Evolutionary conservation across 1,284 basidiomycete species (phyloP).

Genomic region (Sporisorium iseilematis-ciliati): DNA sequence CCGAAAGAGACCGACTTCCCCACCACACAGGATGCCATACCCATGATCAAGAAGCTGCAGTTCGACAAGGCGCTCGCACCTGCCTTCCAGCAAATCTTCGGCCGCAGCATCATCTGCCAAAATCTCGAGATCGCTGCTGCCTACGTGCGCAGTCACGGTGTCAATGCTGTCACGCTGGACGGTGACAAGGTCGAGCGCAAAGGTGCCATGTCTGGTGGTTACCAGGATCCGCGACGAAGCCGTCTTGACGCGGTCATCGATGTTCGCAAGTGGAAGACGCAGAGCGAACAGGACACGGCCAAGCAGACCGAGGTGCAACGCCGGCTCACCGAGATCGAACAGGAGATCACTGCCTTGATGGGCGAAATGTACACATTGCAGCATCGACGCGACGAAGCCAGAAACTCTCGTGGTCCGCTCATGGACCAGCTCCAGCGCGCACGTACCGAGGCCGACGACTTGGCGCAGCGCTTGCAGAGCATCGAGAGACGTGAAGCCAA

Average conservation of each 20-base stretch:
- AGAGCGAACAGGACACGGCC: slow-evolving; percentile 78
- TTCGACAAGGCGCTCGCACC: slow-evolving; percentile 81
- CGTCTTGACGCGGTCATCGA: slow-evolving; percentile 87
- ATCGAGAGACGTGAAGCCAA: slow-evolving; percentile 80
- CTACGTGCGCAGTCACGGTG: slow-evolving; percentile 91
- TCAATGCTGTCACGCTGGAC: slow-evolving; percentile 97
- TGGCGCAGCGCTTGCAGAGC: slow-evolving; percentile 76
- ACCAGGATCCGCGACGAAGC: slow-evolving; percentile 89
- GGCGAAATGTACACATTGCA: slow-evolving; percentile 81
- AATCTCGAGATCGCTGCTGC: slow-evolving; percentile 91
- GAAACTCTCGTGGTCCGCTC: slow-evolving; percentile 78
- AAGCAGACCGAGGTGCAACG: slow-evolving; percentile 81
- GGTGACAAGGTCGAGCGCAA: slow-evolving; percentile 98
- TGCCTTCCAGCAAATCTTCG: slow-evolving; percentile 98
- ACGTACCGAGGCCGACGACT: slow-evolving; percentile 79
- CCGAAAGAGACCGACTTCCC: slow-evolving; percentile 78
- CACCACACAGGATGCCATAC: slow-evolving; percentile 82
- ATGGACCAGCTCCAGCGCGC: slow-evolving; percentile 77
- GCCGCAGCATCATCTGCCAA: slow-evolving; percentile 93
- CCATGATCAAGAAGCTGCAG: slow-evolving; percentile 79
- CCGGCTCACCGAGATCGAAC: slow-evolving; percentile 80
- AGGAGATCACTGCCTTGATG: slow-evolving; percentile 83
- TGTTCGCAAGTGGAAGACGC: slow-evolving; percentile 81
- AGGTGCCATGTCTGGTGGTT: slow-evolving; percentile 94
- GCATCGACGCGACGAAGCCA: slow-evolving; percentile 79